Conservation (phyloP, 2,329 filamentous ascomycete species). For the Fusarium cyanostomum region DNA sequence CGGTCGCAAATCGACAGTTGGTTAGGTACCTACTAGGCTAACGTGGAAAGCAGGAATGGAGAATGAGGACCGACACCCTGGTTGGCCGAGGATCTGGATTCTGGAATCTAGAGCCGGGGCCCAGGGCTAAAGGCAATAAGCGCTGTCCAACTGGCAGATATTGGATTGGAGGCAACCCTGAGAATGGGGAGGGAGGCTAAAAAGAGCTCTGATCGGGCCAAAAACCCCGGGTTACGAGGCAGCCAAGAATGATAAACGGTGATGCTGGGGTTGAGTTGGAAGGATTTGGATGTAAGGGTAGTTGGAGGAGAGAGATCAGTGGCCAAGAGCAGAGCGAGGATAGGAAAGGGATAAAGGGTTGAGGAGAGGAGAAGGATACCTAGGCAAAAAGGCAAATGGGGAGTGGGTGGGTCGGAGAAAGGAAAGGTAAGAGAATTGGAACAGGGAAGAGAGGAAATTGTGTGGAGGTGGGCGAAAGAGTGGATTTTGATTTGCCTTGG, state of each 20-base stretch:
- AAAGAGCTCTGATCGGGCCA: constrained; percentile 11
- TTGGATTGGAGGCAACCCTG: constrained; percentile 8
- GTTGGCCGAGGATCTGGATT: constrained; percentile 43
- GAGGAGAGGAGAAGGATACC: constrained; percentile 1
- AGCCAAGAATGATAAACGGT: not conserved
- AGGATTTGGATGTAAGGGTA: not conserved
- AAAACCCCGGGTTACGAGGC: constrained; percentile 19
- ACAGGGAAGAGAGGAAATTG: constrained; percentile 19
- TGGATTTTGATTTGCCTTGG: constrained; percentile 3
- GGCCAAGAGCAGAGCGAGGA: constrained; percentile 1
- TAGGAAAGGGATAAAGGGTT: constrained; percentile 22
- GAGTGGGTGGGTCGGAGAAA: constrained; percentile 14
- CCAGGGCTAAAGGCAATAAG: constrained; percentile 41
- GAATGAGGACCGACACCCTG: constrained; percentile 36
- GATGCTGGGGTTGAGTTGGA: not conserved
- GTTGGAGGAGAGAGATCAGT: not conserved
- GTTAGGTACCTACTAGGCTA: constrained; percentile 23
- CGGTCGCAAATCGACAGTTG: constrained; percentile 34
- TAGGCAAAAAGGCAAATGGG: constrained; percentile 9
- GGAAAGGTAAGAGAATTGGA: constrained; percentile 22
- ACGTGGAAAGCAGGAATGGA: constrained; percentile 40
- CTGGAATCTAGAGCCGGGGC: constrained; percentile 41
- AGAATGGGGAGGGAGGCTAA: constrained; percentile 26
- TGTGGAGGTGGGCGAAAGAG: constrained; percentile 16
- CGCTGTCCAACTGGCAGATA: constrained; percentile 36